These are phyloP conservation scores for Carallia pectinifolia DNA, from an alignment of 345 rosid genomes.

Conservation along the genomic window DNA sequence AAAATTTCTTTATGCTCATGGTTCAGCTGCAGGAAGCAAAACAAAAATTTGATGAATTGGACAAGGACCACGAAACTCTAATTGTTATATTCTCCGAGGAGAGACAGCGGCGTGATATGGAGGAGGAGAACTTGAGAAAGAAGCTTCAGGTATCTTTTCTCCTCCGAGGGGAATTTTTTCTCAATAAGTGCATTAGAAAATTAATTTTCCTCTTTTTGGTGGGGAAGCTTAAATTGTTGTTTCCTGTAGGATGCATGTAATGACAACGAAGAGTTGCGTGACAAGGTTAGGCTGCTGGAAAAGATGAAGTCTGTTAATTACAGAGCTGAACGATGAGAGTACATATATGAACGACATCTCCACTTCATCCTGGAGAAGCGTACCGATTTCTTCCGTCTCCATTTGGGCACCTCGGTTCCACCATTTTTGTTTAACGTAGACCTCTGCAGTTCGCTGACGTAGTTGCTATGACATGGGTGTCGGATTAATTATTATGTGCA, in stretches of 20 bases:
- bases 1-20: conserved; percentile 3
- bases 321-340: conserved; percentile 14
- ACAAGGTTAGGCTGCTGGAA: conserved; percentile 63
- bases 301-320: conserved; percentile 36
- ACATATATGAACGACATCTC: too few species aligned
- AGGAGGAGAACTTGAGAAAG: conserved; percentile 64
- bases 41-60: conserved; percentile 52
- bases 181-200: too few species aligned
- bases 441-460: too few species aligned
- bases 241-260: conserved; percentile 63
- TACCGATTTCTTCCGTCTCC: not conserved
- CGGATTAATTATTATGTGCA: too few species aligned
- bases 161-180: too few species aligned
- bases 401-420: too few species aligned
- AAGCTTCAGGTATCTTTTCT: conserved; percentile 54
- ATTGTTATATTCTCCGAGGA: conserved; percentile 72
- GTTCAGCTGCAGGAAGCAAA: conserved; percentile 51
- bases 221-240: not conserved
- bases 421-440: too few species aligned
- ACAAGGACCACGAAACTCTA: conserved; percentile 67
- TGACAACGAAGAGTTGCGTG: conserved; percentile 58
- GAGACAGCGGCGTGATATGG: conserved; percentile 62
- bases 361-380: not conserved
- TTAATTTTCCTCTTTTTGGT: not conserved
- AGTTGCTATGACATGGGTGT: too few species aligned